These are phyloP conservation scores for Pseudogymnoascus sp. DNA, from an alignment of 2,329 filamentous ascomycete genomes.

Conservation along the genomic window DNA sequence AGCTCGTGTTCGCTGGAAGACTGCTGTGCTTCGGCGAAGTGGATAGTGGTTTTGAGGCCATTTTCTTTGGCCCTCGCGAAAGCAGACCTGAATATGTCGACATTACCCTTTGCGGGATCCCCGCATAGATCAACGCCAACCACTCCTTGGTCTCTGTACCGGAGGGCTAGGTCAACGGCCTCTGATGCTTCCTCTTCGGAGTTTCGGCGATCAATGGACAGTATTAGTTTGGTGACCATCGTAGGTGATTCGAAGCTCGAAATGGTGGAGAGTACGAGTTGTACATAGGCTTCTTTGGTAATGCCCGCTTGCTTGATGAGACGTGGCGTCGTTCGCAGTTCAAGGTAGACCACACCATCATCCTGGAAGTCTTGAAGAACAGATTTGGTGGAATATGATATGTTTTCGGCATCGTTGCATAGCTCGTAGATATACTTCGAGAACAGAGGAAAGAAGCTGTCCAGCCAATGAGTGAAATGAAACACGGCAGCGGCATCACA, in stretches of 20 bases:
- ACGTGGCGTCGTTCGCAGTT: slow-evolving; percentile 73
- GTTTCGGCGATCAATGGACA: slow-evolving; percentile 65
- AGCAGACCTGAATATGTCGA: slow-evolving; percentile 49
- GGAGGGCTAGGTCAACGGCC: slow-evolving; percentile 54
- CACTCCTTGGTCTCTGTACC: slow-evolving; percentile 45
- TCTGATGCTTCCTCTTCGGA: slow-evolving; percentile 49
- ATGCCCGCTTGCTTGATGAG: slow-evolving; percentile 41
- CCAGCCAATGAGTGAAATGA: slow-evolving; percentile 12
- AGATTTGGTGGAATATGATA: slow-evolving; percentile 53
- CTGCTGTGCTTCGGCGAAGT: slow-evolving; percentile 63
- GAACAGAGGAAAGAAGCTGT: slow-evolving; percentile 70
- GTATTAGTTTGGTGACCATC: slow-evolving; percentile 58
- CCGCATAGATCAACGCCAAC: slow-evolving; percentile 75
- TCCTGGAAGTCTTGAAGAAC: slow-evolving; percentile 58
- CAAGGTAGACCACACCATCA: slow-evolving; percentile 70
- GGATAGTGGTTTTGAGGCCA: slow-evolving; percentile 59
- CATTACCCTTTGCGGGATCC: slow-evolving; percentile 55
- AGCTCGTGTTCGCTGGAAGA: slow-evolving; percentile 54
- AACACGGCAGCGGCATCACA: not conserved
- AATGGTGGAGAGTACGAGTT: slow-evolving; percentile 58
- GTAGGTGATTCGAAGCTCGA: slow-evolving; percentile 33
- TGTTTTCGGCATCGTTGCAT: slow-evolving; percentile 51
- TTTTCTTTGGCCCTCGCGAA: slow-evolving; percentile 48
- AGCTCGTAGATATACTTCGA: slow-evolving; percentile 72
- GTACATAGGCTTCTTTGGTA: slow-evolving; percentile 52